Evolutionary conservation across 2,329 filamentous ascomycete species (phyloP).

Genomic region (Microthyrium microscopicum): DNA sequence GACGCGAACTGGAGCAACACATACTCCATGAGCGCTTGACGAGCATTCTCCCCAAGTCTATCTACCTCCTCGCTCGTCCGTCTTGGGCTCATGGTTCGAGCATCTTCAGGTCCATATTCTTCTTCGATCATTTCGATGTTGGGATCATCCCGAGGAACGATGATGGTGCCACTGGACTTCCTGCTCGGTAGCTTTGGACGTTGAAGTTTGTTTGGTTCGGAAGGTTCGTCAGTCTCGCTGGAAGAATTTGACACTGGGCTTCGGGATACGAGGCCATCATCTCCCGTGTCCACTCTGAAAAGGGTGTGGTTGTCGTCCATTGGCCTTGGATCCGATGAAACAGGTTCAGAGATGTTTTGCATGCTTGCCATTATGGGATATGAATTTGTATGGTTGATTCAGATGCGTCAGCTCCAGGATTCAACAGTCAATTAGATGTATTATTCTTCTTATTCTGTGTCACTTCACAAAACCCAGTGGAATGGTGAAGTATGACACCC

Average conservation of each 20-base stretch:
- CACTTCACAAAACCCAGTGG: too few relatives aligned
- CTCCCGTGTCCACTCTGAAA: too few relatives aligned
- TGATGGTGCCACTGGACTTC: slow-evolving; percentile 68
- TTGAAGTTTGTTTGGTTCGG: slow-evolving; percentile 20
- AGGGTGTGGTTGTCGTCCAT: too few relatives aligned
- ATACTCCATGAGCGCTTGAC: slow-evolving; percentile 46
- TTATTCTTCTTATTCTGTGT: too few relatives aligned
- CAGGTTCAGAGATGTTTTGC: too few relatives aligned
- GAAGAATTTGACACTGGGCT: slow-evolving; percentile 3
- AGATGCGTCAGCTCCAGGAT: too few relatives aligned
- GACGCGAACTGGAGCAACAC: slow-evolving; percentile 14
- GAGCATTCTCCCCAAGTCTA: slow-evolving; percentile 66
- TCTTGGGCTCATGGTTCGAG: slow-evolving; percentile 84
- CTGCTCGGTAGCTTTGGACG: slow-evolving; percentile 55
- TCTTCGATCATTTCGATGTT: slow-evolving; percentile 57
- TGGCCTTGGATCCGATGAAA: too few relatives aligned
- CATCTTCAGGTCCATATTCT: slow-evolving; percentile 71
- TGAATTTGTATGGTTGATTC: too few relatives aligned
- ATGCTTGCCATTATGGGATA: too few relatives aligned
- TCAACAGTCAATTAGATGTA: too few relatives aligned
- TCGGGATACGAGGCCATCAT: too few relatives aligned
- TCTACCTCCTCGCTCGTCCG: slow-evolving; percentile 84
- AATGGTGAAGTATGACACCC: too few relatives aligned
- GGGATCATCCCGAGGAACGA: slow-evolving; percentile 60
- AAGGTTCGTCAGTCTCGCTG: slow-evolving; percentile 4